Evolutionary conservation across 2,329 filamentous ascomycete genomes (phyloP).

Genomic region (Clarireedia monteithiana): DNA sequence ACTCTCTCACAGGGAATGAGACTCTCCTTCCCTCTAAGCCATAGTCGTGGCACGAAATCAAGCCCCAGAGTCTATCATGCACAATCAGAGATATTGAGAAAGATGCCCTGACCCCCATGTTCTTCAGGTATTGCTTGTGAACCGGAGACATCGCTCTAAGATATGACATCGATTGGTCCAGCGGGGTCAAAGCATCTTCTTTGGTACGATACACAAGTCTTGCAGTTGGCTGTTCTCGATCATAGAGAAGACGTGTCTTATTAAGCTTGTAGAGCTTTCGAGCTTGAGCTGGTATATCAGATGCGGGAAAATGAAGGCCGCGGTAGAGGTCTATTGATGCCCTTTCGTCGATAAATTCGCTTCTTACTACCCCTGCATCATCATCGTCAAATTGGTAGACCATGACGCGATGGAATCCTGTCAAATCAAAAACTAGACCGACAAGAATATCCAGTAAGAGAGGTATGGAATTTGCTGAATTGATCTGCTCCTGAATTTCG

Average conservation of each 20-base stretch:
- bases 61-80: constrained; percentile 77
- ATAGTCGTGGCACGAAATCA: constrained; percentile 82
- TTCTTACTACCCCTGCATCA: constrained; percentile 81
- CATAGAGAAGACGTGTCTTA: constrained; percentile 80
- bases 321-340: constrained; percentile 79
- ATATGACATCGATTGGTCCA: constrained; percentile 67
- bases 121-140: constrained; percentile 75
- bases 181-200: constrained; percentile 63
- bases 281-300: constrained; percentile 79
- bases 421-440: constrained; percentile 81
- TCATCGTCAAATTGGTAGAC: constrained; percentile 80
- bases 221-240: constrained; percentile 71
- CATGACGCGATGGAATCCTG: constrained; percentile 88
- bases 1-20: constrained; percentile 47
- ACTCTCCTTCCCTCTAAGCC: constrained; percentile 52
- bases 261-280: constrained; percentile 83
- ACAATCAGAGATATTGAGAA: constrained; percentile 93
- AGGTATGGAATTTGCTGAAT: constrained; percentile 62
- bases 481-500: constrained; percentile 81
- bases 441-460: constrained; percentile 73
- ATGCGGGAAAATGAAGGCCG: constrained; percentile 80
- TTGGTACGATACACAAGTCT: constrained; percentile 71
- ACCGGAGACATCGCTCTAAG: constrained; percentile 86
- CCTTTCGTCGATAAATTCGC: constrained; percentile 76
- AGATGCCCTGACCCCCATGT: constrained; percentile 84